phyloP scores from a whole-genome alignment of 208 protist genomes.

The Herpetomonas samuelpessoai region DNA sequence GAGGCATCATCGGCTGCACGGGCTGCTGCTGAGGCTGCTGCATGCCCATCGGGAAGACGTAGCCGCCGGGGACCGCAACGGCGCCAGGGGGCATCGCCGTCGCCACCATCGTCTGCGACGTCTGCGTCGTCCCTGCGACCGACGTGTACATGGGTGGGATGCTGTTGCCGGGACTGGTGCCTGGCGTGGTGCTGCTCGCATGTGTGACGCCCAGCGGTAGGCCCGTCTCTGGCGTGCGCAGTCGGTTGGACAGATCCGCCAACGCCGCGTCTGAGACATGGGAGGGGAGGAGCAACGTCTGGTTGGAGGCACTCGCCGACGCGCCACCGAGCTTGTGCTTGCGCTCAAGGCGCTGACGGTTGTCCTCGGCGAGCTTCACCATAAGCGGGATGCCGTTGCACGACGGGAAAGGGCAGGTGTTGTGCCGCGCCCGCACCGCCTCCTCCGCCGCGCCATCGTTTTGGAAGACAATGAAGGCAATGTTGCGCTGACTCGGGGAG shows the following conservation, averaged over 20 bases:
- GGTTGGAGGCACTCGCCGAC: background rate
- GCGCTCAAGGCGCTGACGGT: slow-evolving; percentile 44
- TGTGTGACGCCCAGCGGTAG: background rate
- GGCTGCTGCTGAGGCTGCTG: background rate
- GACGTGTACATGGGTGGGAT: no score
- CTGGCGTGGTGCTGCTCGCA: background rate
- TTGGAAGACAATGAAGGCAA: slow-evolving; percentile 73
- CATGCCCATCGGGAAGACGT: background rate
- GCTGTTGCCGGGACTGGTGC: slow-evolving; percentile 4
- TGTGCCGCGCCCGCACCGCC: slow-evolving; percentile 51
- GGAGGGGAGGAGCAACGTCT: background rate
- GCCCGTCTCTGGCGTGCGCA: background rate
- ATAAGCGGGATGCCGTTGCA: slow-evolving; percentile 60
- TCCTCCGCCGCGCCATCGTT: slow-evolving; percentile 52
- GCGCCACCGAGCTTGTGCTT: slow-evolving; percentile 17
- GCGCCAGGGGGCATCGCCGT: background rate
- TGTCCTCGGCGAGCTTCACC: slow-evolving; percentile 70
- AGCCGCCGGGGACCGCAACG: background rate
- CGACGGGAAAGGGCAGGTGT: slow-evolving; percentile 52
- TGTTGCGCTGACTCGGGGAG: slow-evolving; percentile 37
- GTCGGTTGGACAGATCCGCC: background rate
- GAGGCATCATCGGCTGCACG: no score
- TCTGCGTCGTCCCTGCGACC: background rate
- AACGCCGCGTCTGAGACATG: slow-evolving; percentile 4
- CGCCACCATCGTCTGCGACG: background rate